Evolutionary conservation across 2,329 filamentous ascomycete genomes (phyloP), one percentile per base, ranked within the genome.

Genomic region (Fusarium scirpi): DNA sequence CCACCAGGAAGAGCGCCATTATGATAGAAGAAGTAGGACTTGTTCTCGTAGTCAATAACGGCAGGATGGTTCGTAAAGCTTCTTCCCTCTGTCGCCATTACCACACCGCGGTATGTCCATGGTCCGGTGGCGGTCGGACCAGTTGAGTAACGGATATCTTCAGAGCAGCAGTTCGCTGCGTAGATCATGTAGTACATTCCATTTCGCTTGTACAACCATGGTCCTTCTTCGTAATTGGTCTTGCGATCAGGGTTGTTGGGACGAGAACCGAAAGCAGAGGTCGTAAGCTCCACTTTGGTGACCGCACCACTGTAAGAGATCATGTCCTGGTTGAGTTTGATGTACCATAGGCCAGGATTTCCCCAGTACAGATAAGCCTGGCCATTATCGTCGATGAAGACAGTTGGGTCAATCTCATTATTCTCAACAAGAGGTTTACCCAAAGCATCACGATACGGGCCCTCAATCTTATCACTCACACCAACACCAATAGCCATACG

Each of bases 151-250:
- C 61, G 61, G 0, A 64, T 64, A 8, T 64, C 61, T 22, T 64
- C 61, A 1, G 58, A 64, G 6, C 61, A 64, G 4, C 61, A 64
- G 62, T 82, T 82, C 6, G 76, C 80, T 2, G 80, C 79, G 46
- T 81, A 82, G 8, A 82, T 69, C 74, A 82, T 76, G 69, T 82
- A 82, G 67, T 82, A 82, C 1, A 79, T 80, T 7, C 58, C 58
- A 3, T 71, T 72, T 1, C 77, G 75, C 70, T 79, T 80, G 58
- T 79, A 79, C 10, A 82, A 63, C 80, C 80, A 82, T 0, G 81
- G 77, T 0, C 79, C 81, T 54, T 82, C 80, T 49, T 82, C 81
- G 57, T 77, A 81, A 1, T 78, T 70, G 10, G 80, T 82, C 24
- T 24, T 29, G 2, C 61, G 61, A 2, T 64, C 12, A 5, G 48